Evolutionary conservation across 2,329 filamentous ascomycete genomes (phyloP), one percentile per base, ranked within the genome.

Genomic region (Aspergillus sp.): DNA sequence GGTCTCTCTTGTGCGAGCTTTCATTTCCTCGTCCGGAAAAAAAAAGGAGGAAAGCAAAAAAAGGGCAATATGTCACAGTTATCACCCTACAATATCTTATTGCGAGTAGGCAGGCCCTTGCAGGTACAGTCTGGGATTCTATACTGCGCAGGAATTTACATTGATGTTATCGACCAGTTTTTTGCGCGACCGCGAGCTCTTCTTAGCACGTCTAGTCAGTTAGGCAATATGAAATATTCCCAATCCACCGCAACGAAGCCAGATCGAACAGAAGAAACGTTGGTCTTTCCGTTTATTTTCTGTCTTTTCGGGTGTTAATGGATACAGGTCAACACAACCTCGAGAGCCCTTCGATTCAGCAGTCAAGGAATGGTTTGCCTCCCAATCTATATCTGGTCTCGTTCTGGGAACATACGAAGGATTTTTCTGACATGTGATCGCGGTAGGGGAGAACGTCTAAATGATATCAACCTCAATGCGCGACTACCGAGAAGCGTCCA

Each of bases 401-500:
- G 9, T 34, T 2, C 7, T 19, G 13, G 4, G 4, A 39, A 40
- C 27, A 11, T 11, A 30, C 9, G 27, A 30, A 30, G 27, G 27
- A 34, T 5, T 11, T 11, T 33, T 48, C 13, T 48, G 15, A 19
- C 62, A 60, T 34, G 58, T 49, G 47, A 7, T 9, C 13, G n/a
- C 15, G 17, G 17, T 42, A 78, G 75, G 75, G 63, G 65, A 30
- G 66, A 75, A 48, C 74, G 75, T 40, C 54, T 78, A 53, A 67
- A 69, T 47, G 66, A 67, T 57, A 57, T 77, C 34, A 65, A 63
- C 17, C 52, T 65, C 37, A 70, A 72, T 27, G 70, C 79, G 56
- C 88, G 90, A 62, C 80, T 90, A 40, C 93, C 93, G 39, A 86
- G 91, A 67, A 85, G 88, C 61, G 86, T 98, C 30, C 90, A 96